A percentile compares a stretch with the other conserved stretches of the same genome.
These are phyloP conservation scores for Ceratobasidium sp. DNA, from an alignment of 1,284 basidiomycete species.

Conservation along the genomic window DNA sequence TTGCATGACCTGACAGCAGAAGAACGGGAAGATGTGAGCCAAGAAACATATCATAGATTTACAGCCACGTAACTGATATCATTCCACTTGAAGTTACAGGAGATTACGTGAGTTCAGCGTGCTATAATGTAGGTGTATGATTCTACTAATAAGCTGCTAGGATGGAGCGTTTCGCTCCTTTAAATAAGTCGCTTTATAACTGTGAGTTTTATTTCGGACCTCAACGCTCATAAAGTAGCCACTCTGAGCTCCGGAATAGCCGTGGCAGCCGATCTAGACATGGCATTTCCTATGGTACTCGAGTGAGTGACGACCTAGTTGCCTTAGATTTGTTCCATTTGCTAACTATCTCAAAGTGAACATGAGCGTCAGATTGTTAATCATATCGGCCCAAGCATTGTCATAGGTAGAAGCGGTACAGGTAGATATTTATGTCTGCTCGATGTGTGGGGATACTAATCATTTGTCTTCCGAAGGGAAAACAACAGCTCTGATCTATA, in stretches of 20 bases:
- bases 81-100: no score
- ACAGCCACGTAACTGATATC: no score
- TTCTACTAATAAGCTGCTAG: neutral
- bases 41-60: no score
- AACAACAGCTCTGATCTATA: conserved; percentile 34
- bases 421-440: neutral
- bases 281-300: conserved; percentile 28
- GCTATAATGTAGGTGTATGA: neutral
- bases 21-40: conserved; percentile 13
- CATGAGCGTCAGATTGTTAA: conserved; percentile 31
- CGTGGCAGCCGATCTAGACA: conserved; percentile 18
- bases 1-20: conserved; percentile 7
- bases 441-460: neutral
- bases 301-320: neutral
- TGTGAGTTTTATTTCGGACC: neutral
- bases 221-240: neutral
- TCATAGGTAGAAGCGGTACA: conserved; percentile 32
- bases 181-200: conserved; percentile 36
- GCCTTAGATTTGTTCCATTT: neutral
- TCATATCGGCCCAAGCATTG: conserved; percentile 11
- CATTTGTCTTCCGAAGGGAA: neutral
- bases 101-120: conserved; percentile 12
- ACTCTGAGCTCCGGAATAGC: neutral
- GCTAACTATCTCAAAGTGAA: conserved; percentile 5
- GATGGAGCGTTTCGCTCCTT: conserved; percentile 18